Conservation (phyloP, 2,329 filamentous ascomycete species). For the Cadophora gregata region DNA sequence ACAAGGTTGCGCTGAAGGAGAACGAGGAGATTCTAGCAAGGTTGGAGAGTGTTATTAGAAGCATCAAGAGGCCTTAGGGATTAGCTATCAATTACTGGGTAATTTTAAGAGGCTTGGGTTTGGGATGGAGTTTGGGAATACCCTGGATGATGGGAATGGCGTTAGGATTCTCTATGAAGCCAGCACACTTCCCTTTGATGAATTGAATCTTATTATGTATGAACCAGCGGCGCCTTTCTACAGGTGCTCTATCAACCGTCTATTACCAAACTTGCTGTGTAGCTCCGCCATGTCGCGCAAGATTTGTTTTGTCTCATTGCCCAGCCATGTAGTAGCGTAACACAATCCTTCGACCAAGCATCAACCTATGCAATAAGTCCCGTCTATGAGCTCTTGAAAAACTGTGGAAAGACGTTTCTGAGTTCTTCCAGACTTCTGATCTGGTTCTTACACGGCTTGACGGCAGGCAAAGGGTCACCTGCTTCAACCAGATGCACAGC, state of each 20-base stretch:
- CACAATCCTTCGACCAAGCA: neutral
- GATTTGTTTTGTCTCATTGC: neutral
- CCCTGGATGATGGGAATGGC: constrained; percentile 18
- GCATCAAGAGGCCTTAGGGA: constrained; percentile 61
- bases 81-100: neutral
- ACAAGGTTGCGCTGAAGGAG: constrained; percentile 67
- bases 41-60: constrained; percentile 66
- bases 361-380: neutral
- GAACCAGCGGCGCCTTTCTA: neutral
- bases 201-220: neutral
- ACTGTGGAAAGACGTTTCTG: constrained; percentile 76
- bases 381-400: constrained; percentile 70
- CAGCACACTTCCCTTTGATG: neutral
- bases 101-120: neutral
- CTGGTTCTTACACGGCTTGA: constrained; percentile 73
- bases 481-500: constrained; percentile 86
- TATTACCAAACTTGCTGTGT: neutral
- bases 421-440: constrained; percentile 80
- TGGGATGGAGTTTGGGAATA: constrained; percentile 33
- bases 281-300: neutral
- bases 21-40: constrained; percentile 64
- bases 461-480: constrained; percentile 65
- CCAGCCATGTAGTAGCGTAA: neutral
- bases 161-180: neutral
- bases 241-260: neutral